Percentiles rank a stretch among this genome's conserved stretches.
These are phyloP conservation scores for Dothistroma septosporum DNA, from an alignment of 2,329 filamentous ascomycete genomes.

Conservation along the genomic window DNA sequence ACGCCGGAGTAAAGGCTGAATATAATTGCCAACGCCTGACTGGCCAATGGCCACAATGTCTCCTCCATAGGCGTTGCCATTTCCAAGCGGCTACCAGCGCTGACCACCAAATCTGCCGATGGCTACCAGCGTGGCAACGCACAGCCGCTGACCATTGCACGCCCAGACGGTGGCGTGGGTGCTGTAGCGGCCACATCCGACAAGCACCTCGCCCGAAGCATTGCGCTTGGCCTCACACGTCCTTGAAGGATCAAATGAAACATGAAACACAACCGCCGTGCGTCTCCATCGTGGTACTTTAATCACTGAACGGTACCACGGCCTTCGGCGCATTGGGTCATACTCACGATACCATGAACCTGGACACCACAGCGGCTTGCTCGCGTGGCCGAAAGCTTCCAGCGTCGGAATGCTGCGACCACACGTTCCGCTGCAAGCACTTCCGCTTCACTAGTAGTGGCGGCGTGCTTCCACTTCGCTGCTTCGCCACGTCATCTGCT, in stretches of 20 bases:
- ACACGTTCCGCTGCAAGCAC: not conserved
- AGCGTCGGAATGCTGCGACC: not conserved
- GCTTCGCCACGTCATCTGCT: not conserved
- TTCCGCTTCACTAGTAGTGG: not conserved
- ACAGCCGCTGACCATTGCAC: not conserved
- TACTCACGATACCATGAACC: constrained; percentile 3
- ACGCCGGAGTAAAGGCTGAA: not conserved
- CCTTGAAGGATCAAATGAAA: not conserved
- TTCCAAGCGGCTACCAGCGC: not conserved
- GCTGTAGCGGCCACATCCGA: not conserved
- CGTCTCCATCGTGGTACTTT: not conserved
- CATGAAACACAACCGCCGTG: not conserved
- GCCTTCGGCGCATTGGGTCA: not conserved
- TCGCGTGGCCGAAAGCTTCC: not conserved
- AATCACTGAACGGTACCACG: not conserved
- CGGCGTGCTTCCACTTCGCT: not conserved
- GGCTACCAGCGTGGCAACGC: not conserved
- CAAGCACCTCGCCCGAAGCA: not conserved
- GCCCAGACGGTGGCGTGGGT: not conserved
- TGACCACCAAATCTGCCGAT: not conserved
- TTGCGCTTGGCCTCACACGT: not conserved
- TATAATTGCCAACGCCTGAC: not conserved
- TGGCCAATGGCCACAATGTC: not conserved
- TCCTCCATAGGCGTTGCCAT: not conserved
- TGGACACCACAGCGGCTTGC: not conserved